Percentiles rank a stretch among this genome's conserved stretches.
Conservation (phyloP, 352 stramenopile genomes). For the Phytophthora capsici region DNA sequence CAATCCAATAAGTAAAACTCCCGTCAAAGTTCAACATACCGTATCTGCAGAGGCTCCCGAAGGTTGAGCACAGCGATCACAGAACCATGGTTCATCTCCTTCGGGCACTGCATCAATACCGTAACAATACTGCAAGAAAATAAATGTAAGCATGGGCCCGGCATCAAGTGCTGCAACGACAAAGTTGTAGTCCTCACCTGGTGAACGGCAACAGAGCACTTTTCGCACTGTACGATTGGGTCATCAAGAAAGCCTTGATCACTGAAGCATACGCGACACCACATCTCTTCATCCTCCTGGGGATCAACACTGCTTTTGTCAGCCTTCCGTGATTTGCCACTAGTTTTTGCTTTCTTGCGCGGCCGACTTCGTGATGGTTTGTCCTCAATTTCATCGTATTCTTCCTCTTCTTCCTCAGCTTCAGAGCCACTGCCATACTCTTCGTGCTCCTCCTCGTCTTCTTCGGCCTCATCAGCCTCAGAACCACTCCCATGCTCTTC, state of each 20-base stretch:
- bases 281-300: slow-evolving; percentile 85
- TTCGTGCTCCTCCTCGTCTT: slow-evolving; percentile 26
- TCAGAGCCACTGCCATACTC: slow-evolving; percentile 40
- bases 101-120: slow-evolving; percentile 83
- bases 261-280: slow-evolving; percentile 89
- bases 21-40: slow-evolving; percentile 37
- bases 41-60: slow-evolving; percentile 47
- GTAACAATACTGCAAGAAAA: slow-evolving; percentile 81
- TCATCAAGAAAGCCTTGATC: slow-evolving; percentile 89
- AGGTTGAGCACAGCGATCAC: slow-evolving; percentile 74
- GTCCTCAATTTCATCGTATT: slow-evolving; percentile 50
- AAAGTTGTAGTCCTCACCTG: slow-evolving; percentile 51
- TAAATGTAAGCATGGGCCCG: slow-evolving; percentile 2
- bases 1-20: neutral
- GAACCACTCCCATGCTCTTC: slow-evolving; percentile 53
- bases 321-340: slow-evolving; percentile 24
- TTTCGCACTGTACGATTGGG: slow-evolving; percentile 89
- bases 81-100: slow-evolving; percentile 86
- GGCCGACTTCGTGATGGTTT: slow-evolving; percentile 38
- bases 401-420: slow-evolving; percentile 56
- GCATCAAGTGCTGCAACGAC: neutral
- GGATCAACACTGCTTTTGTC: slow-evolving; percentile 50
- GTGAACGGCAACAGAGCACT: slow-evolving; percentile 83
- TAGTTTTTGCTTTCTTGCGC: slow-evolving; percentile 43
- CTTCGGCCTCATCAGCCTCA: slow-evolving; percentile 40